These are phyloP conservation scores for Tephrocybe sp. DNA, from an alignment of 768 basidiomycete genomes.

Conservation along the genomic window DNA sequence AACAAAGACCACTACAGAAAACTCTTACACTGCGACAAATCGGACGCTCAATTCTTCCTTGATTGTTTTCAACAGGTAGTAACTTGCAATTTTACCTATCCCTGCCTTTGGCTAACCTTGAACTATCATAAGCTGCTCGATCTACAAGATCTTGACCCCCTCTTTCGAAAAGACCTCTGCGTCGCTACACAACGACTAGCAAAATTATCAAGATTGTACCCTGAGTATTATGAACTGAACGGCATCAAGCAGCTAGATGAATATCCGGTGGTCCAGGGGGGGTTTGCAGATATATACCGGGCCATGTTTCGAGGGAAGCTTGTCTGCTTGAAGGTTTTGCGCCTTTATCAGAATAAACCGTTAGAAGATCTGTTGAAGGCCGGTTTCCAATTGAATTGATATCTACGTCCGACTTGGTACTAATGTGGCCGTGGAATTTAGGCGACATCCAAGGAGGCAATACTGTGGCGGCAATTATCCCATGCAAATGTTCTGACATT, in stretches of 20 bases:
- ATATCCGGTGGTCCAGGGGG: not conserved
- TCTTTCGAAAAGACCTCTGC: no score
- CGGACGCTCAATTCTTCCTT: no score
- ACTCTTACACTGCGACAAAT: no score
- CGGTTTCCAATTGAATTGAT: not conserved
- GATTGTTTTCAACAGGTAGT: no score
- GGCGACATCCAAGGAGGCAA: not conserved
- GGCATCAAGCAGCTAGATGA: not conserved
- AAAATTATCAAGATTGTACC: not conserved
- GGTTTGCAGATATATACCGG: conserved; percentile 2
- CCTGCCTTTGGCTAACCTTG: no score
- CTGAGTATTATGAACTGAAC: not conserved
- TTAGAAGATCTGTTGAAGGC: not conserved
- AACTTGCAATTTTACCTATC: no score
- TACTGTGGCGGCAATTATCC: not conserved
- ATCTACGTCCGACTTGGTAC: not conserved
- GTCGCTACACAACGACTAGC: no score
- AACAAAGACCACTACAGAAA: no score
- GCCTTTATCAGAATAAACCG: not conserved
- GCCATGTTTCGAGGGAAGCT: not conserved
- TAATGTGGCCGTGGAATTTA: not conserved
- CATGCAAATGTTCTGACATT: not conserved
- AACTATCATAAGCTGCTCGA: no score
- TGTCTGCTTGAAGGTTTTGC: conserved; percentile 3
- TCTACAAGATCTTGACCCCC: no score